Evolutionary conservation across 202 grass and related monocot species (phyloP), one percentile per base, ranked within the genome.

Genomic region (Cymbopogon flexuosus): DNA sequence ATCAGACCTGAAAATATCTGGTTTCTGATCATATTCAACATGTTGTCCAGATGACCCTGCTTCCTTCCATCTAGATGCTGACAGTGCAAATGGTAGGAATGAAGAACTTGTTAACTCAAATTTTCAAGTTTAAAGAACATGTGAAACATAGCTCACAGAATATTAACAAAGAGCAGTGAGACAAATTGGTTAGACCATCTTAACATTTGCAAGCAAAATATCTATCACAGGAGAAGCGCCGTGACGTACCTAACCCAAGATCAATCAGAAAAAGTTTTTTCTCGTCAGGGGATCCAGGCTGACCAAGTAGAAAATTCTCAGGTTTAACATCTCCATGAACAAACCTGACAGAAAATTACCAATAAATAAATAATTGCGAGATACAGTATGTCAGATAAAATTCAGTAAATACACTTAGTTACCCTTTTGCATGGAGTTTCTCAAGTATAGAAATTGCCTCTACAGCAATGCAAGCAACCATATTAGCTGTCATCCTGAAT

Each of bases 301-400:
- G 94, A 80, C 94, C 94, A 81, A 97, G 92, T 65, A 97, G 79
- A 84, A 97, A 97, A 79, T 97, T 97, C 82, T 97, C 94, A 23
- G 94, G 94, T 84, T 97, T 94, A 69, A 97, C 92, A 77, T 97
- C 94, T 88, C 94, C 94, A 86, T 97, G 94, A 59, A 97, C 94
- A 91, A 94, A 97, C 82, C 94, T 97, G 86, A 62, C 39, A 84
- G 64, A 79, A 71, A 11, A 78, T 67, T 62, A 24, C 58, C 56
- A 70, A 35, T 19, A 54, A 69, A 49, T 60, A 85, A 30, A 24
- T 43, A 84, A 70, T 47, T n/a, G 7, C 3, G 31, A 65, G 83
- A 76, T 47, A 33, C 37, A 72, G 24, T 67, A 62, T 14, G 5
- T 66, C 8, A 86, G 83, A 36, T 67, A 51, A 66, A 64, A 80